Evolutionary conservation across 2,329 filamentous ascomycete genomes (phyloP).

Genomic region (Botrytis galanthina): DNA sequence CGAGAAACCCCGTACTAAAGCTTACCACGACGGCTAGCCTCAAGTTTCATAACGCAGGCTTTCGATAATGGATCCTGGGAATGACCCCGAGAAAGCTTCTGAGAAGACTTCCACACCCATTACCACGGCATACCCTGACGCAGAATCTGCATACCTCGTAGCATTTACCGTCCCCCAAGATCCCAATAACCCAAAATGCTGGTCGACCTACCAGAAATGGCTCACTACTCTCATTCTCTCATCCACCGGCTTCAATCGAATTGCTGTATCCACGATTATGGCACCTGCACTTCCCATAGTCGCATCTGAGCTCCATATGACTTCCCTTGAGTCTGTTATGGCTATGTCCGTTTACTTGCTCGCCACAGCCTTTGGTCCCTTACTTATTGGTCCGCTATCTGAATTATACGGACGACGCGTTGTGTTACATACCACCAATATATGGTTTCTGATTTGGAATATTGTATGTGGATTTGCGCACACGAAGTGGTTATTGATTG

Average conservation of each 20-base stretch:
- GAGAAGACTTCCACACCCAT: background rate
- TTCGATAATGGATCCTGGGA: background rate
- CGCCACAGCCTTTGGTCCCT: constrained; percentile 43
- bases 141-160: constrained; percentile 26
- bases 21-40: background rate
- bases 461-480: constrained; percentile 49
- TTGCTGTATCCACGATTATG: background rate
- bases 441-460: constrained; percentile 55
- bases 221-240: background rate
- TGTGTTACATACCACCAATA: constrained; percentile 46
- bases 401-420: constrained; percentile 48
- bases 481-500: constrained; percentile 45
- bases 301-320: background rate
- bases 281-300: background rate
- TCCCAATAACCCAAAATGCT: constrained; percentile 38
- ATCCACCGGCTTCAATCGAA: background rate
- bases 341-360: constrained; percentile 29
- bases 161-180: constrained; percentile 33
- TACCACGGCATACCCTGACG: background rate
- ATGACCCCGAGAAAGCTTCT: constrained; percentile 3
- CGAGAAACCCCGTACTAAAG: background rate
- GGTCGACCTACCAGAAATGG: background rate
- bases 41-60: background rate
- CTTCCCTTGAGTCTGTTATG: background rate
- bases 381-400: constrained; percentile 60